These are phyloP conservation scores for Colletotrichum somersetense DNA, from an alignment of 2,329 filamentous ascomycete genomes.

Conservation along the genomic window DNA sequence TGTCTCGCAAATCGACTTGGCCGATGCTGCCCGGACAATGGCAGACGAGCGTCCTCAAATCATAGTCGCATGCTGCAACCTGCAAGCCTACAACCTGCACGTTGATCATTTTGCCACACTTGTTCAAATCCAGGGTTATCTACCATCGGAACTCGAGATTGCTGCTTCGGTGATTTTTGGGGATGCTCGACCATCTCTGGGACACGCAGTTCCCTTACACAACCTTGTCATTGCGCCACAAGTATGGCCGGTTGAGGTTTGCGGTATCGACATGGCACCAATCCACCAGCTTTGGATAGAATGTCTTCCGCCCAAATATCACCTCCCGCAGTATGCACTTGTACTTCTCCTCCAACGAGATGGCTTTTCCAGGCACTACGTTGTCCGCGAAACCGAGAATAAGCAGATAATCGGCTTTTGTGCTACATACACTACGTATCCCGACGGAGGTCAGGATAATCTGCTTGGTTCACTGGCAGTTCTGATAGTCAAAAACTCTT, in stretches of 20 bases:
- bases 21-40: constrained; percentile 58
- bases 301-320: constrained; percentile 60
- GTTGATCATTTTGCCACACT: constrained; percentile 64
- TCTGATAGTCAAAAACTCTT: constrained; percentile 64
- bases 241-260: constrained; percentile 59
- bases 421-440: constrained; percentile 70
- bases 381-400: constrained; percentile 62
- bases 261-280: constrained; percentile 56
- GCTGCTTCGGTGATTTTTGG: constrained; percentile 67
- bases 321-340: constrained; percentile 57
- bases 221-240: constrained; percentile 35
- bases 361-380: constrained; percentile 69
- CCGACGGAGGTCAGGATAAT: constrained; percentile 63
- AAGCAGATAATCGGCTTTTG: constrained; percentile 67
- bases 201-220: constrained; percentile 25
- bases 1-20: constrained; percentile 64
- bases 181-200: constrained; percentile 44
- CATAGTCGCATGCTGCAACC: constrained; percentile 64
- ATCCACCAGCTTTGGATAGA: constrained; percentile 62
- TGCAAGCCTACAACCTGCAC: constrained; percentile 55
- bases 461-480: constrained; percentile 68
- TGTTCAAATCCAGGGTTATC: constrained; percentile 63
- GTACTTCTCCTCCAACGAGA: constrained; percentile 63
- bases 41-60: constrained; percentile 64
- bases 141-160: constrained; percentile 59